Base-by-base conservation (phyloP, 2,329 filamentous ascomycete genomes). In the Microsporum audouinii region DNA sequence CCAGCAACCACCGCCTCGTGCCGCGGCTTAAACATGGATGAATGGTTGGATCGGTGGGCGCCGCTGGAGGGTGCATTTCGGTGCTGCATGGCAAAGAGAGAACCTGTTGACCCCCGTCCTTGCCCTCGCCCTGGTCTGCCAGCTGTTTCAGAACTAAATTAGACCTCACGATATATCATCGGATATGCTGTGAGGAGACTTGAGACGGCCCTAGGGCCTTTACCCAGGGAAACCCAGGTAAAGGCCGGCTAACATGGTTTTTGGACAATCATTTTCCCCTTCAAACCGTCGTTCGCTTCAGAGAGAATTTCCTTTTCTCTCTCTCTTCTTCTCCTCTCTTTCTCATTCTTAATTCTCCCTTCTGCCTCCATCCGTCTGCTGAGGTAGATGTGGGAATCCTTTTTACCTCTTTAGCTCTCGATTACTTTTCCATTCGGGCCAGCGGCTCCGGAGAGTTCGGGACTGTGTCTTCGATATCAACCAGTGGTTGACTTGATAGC, bases 81-180 rank as follows among this genome's bases (percentile, higher is more conserved):
- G 49, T 23, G 49, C 27, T 34, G 49, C 49, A 55, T 55, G 43
- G 43, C 43, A 23, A 23, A 23, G 4, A 27, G 43, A 14, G 43
- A 47, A 47, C 43, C n/a, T 12, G 17, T 27, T 47, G 17, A 23
- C 39, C 31, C 49, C 49, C 49, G 49, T 55, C 49, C 31, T 43
- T 43, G 39, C 39, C 49, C 49, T 14, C 33, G 49, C 49, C 49
- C 49, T 55, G 29, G 49, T 55, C 49, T 12, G 5, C 49, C 36
- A 23, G 49, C n/a, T 55, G 49, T 55, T 55, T 55, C 49, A 55
- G 49, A 55, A 55, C 49, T 34, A 55, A 55, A 55, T 55, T 36
- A 55, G 49, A n/a, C 31, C 49, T 53, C n/a, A 34, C 31, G 14
- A 55, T 34, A 55, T 47, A 47, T 27, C 43, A 17, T 34, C 39